Evolutionary conservation across 371 early-diverging fungal genomes (phyloP).

Genomic region (Rhizopus delemar): DNA sequence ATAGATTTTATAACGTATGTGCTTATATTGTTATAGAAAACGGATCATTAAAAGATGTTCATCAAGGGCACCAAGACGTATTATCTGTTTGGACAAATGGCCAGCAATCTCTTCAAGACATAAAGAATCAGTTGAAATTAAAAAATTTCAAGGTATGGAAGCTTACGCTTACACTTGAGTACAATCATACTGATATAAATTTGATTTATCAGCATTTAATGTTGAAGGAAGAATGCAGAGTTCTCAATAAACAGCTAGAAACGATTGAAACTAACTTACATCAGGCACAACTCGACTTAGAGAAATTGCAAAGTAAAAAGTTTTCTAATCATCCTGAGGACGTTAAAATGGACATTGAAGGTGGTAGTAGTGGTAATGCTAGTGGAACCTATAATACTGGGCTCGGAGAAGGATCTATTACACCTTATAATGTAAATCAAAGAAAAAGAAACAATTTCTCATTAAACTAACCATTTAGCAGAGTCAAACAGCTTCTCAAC

Average conservation of each 20-base stretch:
- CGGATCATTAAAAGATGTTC: slow-evolving; percentile 17
- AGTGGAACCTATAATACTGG: background rate
- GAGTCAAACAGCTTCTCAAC: slow-evolving; percentile 7
- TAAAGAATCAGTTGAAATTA: slow-evolving; percentile 14
- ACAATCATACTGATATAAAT: background rate
- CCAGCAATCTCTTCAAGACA: slow-evolving; percentile 16
- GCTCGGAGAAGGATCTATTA: background rate
- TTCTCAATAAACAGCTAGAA: slow-evolving; percentile 16
- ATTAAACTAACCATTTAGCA: slow-evolving; percentile 5
- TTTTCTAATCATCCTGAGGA: slow-evolving; percentile 6
- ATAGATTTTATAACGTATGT: background rate
- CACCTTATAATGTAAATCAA: slow-evolving; percentile 6
- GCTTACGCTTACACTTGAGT: background rate
- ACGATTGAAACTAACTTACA: slow-evolving; percentile 15
- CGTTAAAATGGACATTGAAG: slow-evolving; percentile 1
- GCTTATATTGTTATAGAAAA: slow-evolving; percentile 8
- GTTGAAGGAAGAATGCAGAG: slow-evolving; percentile 24
- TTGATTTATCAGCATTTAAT: slow-evolving; percentile 16
- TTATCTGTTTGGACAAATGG: slow-evolving; percentile 14
- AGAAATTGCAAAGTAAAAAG: slow-evolving; percentile 10
- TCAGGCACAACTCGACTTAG: slow-evolving; percentile 17
- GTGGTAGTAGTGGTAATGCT: background rate
- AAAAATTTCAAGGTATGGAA: slow-evolving; percentile 21
- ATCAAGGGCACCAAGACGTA: slow-evolving; percentile 12
- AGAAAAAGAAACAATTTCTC: slow-evolving; percentile 1